Conservation (phyloP, 1,284 basidiomycete genomes). For the Laetiporus sulphureus region DNA sequence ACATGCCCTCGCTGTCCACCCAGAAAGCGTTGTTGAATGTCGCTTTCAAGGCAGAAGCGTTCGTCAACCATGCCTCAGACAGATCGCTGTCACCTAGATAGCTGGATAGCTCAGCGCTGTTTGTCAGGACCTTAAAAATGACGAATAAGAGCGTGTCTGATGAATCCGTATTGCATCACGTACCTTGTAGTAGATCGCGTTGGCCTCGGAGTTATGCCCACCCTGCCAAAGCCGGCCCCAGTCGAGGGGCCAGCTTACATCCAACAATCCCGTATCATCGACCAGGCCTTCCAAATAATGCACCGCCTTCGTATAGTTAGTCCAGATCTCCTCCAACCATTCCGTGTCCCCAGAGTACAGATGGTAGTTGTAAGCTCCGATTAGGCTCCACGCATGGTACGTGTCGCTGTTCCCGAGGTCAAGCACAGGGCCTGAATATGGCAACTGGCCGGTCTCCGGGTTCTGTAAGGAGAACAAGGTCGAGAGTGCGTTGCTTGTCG, state of each 20-base stretch:
- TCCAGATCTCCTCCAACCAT: constrained; percentile 38
- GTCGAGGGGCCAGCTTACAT: constrained; percentile 40
- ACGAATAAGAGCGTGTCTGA: background rate
- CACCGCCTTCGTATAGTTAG: constrained; percentile 43
- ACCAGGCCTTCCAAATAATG: constrained; percentile 38
- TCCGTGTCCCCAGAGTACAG: constrained; percentile 40
- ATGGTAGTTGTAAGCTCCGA: constrained; percentile 38
- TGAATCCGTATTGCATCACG: background rate
- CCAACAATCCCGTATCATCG: constrained; percentile 38
- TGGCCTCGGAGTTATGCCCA: constrained; percentile 42
- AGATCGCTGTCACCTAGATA: constrained; percentile 31
- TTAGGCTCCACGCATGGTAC: constrained; percentile 41
- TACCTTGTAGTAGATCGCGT: constrained; percentile 41
- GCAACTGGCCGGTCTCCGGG: constrained; percentile 45
- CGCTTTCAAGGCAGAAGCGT: constrained; percentile 36
- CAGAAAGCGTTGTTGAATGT: constrained; percentile 39
- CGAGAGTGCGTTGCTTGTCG: constrained; percentile 47
- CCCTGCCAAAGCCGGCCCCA: constrained; percentile 44
- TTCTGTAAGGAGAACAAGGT: constrained; percentile 53
- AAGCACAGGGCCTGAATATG: constrained; percentile 51
- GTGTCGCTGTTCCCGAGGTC: constrained; percentile 41
- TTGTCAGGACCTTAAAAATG: constrained; percentile 34
- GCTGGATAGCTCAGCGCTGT: constrained; percentile 38
- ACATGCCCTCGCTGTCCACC: constrained; percentile 37
- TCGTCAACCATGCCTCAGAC: constrained; percentile 29